phyloP scores from a whole-genome alignment of 306 rosid species.

The Quercus parvula region DNA sequence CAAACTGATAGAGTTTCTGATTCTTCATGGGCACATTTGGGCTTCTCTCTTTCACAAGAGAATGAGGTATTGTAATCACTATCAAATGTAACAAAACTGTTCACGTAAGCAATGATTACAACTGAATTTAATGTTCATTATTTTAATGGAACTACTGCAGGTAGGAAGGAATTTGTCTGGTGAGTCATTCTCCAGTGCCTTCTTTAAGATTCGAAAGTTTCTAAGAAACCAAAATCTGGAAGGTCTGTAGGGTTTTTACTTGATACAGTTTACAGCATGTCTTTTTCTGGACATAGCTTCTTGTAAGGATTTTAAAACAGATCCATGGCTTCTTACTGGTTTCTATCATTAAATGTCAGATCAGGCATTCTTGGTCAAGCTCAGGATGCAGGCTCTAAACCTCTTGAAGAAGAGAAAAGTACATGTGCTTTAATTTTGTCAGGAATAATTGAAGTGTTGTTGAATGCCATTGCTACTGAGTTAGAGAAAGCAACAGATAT shows the following conservation, averaged over 20 bases:
- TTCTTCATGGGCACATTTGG: conserved; percentile 36
- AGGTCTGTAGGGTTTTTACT: conserved; percentile 17
- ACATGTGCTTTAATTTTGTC: conserved; percentile 22
- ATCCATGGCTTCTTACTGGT: neutral
- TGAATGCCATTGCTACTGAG: conserved; percentile 32
- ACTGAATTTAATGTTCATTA: neutral
- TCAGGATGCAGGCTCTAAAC: conserved; percentile 29
- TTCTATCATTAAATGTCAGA: conserved; percentile 21
- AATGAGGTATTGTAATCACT: conserved; percentile 27
- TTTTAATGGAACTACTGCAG: conserved; percentile 13
- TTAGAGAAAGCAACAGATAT: conserved; percentile 34
- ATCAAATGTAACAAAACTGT: neutral
- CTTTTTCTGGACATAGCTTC: neutral
- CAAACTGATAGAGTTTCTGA: conserved; percentile 26
- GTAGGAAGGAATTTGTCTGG: conserved; percentile 28
- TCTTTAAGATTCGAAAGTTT: conserved; percentile 29
- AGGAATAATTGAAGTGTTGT: conserved; percentile 37
- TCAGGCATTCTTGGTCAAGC: conserved; percentile 26
- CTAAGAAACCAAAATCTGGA: conserved; percentile 24
- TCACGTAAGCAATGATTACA: neutral
- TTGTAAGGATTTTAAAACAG: neutral
- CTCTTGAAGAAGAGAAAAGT: conserved; percentile 28
- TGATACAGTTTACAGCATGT: neutral
- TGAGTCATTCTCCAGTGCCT: conserved; percentile 22
- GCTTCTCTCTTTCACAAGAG: conserved; percentile 46